These are phyloP conservation scores for Coemansia sp. DNA, from an alignment of 192 early-diverging fungal species.

Conservation along the genomic window DNA sequence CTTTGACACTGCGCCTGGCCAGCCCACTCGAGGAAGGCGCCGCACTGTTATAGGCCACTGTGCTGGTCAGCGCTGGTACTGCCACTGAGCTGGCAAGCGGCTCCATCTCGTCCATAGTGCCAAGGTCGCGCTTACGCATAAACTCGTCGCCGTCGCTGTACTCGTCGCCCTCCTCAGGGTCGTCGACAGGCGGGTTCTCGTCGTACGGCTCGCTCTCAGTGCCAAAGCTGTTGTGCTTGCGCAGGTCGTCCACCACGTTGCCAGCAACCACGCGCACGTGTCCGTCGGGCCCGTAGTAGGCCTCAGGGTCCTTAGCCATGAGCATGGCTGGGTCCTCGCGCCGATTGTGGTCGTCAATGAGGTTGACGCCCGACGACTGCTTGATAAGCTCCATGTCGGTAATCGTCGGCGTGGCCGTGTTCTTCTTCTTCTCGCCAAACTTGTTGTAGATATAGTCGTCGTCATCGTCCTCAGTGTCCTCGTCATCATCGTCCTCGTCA, in stretches of 20 bases:
- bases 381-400: constrained; percentile 56
- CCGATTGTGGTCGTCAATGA: constrained; percentile 54
- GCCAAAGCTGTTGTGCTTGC: constrained; percentile 46
- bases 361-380: constrained; percentile 50
- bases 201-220: constrained; percentile 46
- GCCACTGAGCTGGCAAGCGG: constrained; percentile 24
- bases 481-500: constrained; percentile 37
- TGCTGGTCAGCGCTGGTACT: neutral
- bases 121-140: constrained; percentile 52
- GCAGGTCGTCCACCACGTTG: constrained; percentile 52
- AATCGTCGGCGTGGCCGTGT: constrained; percentile 34
- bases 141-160: constrained; percentile 54
- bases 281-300: constrained; percentile 49
- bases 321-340: constrained; percentile 56
- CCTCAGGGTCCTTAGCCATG: constrained; percentile 50
- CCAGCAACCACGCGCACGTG: constrained; percentile 49
- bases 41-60: neutral
- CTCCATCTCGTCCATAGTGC: constrained; percentile 3
- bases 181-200: constrained; percentile 53
- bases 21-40: neutral
- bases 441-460: constrained; percentile 54
- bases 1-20: constrained; percentile 18
- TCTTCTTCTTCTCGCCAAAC: constrained; percentile 56
- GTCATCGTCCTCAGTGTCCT: constrained; percentile 42
- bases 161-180: constrained; percentile 52